Percentiles rank a stretch among this genome's conserved stretches.
Evolutionary conservation across 495 filamentous ascomycete species (phyloP).

Genomic region (Chaetomium tenue): DNA sequence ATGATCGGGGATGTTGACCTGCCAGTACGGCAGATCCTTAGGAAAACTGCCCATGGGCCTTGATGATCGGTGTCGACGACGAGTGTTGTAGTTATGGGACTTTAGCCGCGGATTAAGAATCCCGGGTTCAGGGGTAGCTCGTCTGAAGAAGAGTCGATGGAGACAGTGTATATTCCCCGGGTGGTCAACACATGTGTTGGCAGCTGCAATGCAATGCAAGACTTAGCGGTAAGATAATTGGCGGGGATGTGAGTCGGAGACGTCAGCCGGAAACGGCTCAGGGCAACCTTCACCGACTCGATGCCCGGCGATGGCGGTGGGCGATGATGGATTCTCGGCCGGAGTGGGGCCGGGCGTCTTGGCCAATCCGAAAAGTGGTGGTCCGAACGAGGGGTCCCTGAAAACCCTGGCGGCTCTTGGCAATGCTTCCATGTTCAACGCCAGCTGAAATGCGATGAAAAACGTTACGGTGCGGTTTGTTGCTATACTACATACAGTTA

Average conservation of each 20-base stretch:
- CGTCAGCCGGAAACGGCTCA: background rate
- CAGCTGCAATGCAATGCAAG: constrained; percentile 2
- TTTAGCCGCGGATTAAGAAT: background rate
- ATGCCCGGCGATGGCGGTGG: background rate
- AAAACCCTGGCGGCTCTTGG: background rate
- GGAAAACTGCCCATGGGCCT: constrained; percentile 33
- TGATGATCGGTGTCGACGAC: background rate
- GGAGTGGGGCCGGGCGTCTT: constrained; percentile 12
- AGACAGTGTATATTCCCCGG: background rate
- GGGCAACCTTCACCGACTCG: constrained; percentile 7
- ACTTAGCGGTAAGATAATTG: background rate
- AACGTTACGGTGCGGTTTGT: background rate
- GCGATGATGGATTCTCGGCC: constrained; percentile 9
- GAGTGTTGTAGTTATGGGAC: background rate
- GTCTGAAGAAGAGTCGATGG: background rate
- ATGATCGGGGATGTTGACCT: constrained; percentile 66
- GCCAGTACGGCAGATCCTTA: constrained; percentile 65
- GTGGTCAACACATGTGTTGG: background rate
- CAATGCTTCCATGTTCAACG: background rate
- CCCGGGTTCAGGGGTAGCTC: background rate
- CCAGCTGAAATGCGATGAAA: background rate
- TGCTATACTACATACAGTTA: background rate
- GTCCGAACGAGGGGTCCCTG: background rate
- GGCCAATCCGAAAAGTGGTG: background rate
- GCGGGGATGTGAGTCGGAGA: background rate